phyloP scores from a whole-genome alignment of 2,329 filamentous ascomycete genomes.

The Pezicula neosporulosa region DNA sequence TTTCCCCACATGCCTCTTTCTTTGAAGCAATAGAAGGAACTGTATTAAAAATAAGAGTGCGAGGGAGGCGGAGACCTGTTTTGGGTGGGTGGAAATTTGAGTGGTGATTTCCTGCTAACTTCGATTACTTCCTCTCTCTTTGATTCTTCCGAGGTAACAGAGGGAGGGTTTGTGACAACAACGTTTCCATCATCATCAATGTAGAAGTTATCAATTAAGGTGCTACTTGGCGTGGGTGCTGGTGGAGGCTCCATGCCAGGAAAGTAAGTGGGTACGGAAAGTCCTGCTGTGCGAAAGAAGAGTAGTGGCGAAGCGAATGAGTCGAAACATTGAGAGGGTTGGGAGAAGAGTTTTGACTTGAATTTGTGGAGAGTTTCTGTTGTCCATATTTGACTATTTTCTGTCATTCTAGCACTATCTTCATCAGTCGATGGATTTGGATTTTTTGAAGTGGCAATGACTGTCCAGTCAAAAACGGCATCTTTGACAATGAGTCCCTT shows the following conservation, averaged over 20 bases:
- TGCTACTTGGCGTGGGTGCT: neutral
- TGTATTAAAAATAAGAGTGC: slow-evolving; percentile 15
- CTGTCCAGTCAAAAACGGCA: slow-evolving; percentile 63
- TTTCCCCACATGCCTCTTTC: neutral
- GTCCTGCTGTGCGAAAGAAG: slow-evolving; percentile 52
- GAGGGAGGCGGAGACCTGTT: slow-evolving; percentile 19
- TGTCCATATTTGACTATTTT: slow-evolving; percentile 10
- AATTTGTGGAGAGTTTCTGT: slow-evolving; percentile 21
- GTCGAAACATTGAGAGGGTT: slow-evolving; percentile 51
- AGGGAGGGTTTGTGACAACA: neutral
- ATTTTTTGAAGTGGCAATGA: slow-evolving; percentile 48
- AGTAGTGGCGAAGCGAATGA: slow-evolving; percentile 55
- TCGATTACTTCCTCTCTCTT: slow-evolving; percentile 6
- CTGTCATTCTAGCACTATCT: neutral
- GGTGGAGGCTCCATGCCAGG: neutral
- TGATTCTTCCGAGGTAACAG: neutral
- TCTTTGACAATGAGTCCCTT: slow-evolving; percentile 54
- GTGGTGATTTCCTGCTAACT: slow-evolving; percentile 10
- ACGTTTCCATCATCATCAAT: neutral
- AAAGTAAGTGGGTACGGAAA: slow-evolving; percentile 19
- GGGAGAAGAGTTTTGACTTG: slow-evolving; percentile 44
- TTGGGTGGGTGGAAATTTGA: slow-evolving; percentile 22
- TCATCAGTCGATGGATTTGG: slow-evolving; percentile 1
- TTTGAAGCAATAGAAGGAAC: neutral
- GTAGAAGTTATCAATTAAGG: neutral